These are phyloP conservation scores for Capsicum baccatum DNA, from an alignment of 257 asterid genomes.

Conservation along the genomic window DNA sequence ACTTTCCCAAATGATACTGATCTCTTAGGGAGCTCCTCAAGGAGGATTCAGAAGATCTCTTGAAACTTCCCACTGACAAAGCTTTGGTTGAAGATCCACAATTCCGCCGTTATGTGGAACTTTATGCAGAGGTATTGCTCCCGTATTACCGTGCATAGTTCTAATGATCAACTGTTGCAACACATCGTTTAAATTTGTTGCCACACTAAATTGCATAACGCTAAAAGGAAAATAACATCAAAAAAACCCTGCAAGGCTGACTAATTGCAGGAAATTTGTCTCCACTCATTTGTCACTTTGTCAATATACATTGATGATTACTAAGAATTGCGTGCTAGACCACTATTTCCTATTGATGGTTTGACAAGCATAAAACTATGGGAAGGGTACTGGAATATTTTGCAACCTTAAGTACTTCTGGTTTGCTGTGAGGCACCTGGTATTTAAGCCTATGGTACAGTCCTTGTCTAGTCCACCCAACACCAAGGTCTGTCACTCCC, in stretches of 20 bases:
- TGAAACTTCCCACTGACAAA: constrained; percentile 79
- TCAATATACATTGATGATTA: neutral
- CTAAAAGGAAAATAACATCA: neutral
- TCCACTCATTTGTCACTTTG: constrained; percentile 5
- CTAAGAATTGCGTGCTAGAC: neutral
- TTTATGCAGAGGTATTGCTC: constrained; percentile 66
- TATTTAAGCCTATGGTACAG: neutral
- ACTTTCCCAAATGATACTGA: constrained; percentile 11
- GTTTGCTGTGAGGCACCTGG: neutral
- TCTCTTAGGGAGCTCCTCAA: constrained; percentile 66
- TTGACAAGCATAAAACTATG: neutral
- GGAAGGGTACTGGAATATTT: neutral
- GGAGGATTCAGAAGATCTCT: constrained; percentile 68
- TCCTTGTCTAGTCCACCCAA: neutral
- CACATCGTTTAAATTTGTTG: neutral
- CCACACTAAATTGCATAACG: neutral
- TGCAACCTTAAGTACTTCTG: constrained; percentile 8
- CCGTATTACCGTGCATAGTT: neutral
- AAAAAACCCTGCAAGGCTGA: neutral
- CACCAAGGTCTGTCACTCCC: neutral
- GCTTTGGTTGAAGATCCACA: constrained; percentile 72
- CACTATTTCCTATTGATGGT: neutral
- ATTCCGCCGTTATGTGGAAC: constrained; percentile 54
- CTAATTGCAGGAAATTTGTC: constrained; percentile 6
- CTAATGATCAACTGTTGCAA: constrained; percentile 5